Base-by-base conservation (phyloP, 257 asterid genomes). In the Petunia axillaris region DNA sequence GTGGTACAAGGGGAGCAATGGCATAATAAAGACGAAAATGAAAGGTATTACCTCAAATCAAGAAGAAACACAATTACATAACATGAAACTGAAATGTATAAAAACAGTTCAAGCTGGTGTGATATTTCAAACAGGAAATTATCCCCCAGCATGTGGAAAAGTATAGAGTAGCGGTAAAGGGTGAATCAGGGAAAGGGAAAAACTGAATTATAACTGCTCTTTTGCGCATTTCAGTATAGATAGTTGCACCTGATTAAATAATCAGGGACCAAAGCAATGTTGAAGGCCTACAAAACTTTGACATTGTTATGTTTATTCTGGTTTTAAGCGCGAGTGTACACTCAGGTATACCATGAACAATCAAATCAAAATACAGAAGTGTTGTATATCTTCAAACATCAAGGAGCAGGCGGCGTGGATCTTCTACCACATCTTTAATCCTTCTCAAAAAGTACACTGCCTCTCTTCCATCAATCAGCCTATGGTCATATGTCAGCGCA, bases 381-480 rank as follows among this genome's bases (percentile, higher is more conserved):
- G 58, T 44, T 66, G 63, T 6, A 63, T 81, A 70, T 70, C 75
- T 48, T 89, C 92, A 95, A 77, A 93, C 90, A 82, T 95, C 99
- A 85, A 95, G 89, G 80, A 95, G 90, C 88, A 95, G 77, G 37
- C 99, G 89, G 8, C 97, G 99, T 6, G 99, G 99, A 85, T 95
- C 99, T 82, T 95, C 99, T 54, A 95, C 99, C 81, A 95, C 97
- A 43, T 95, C 99, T 76, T 95, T 93, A 87, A 95, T 95, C 80
- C 96, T 91, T 85, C 97, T 88, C 93, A 95, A 81, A 82, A 93
- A 95, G 89, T 90, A 90, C 14, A 93, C 98, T 0, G 97, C 99
- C 89, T 95, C 99, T 92, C 98, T 93, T 79, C 99, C 98, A 58
- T 95, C 99, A 65, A 95, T 95, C 85, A 95, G 91, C 89, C 98